Base-by-base conservation (phyloP, 768 basidiomycete species). In the Russula vinacea region DNA sequence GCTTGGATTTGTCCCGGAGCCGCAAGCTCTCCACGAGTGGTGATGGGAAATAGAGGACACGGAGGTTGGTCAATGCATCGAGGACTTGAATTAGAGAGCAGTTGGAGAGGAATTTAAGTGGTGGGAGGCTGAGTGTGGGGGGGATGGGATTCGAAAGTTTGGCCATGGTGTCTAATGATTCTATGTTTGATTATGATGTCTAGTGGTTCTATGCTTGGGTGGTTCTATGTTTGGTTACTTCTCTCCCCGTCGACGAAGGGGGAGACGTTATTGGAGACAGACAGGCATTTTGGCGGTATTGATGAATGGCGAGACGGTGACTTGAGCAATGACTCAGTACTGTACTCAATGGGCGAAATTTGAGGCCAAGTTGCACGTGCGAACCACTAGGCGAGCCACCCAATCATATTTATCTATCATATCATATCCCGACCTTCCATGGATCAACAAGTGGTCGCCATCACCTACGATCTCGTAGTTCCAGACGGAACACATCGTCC, bases 111-210 rank as follows among this genome's bases (percentile, higher is more conserved):
- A 70, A 72, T 22, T 74, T 72, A n/a, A 90, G 82, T 3, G 81
- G 76, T 3, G 86, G 87, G n/a, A 90, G 82, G 64, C 78, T 78
- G 8, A 77, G 67, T 1, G 84, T 81, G 0, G 85, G 85, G 11
- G 81, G 62, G 22, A 70, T 53, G 67, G 74, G 67, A 50, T 56
- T 51, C 14, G 16, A 26, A 19, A 51, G 10, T 50, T 42, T 54
- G 26, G 54, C 53, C 59, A 61, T 65, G 45, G 35, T 7, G 47
- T 60, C 53, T 55, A 64, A n/a, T 42, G 42, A 40, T 42, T 56
- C 68, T 65, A 68, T 67, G 17, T 33, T 22, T 29, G 29, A 29
- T 22, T 47, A n/a, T 10, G 45, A n/a, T 10, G 45, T 47, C n/a
- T 47, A 35, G 6, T 35, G 29, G n/a, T 44, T 45, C 44, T 45